Base-by-base conservation (phyloP, 164 flowering plant genomes). In the Aristolochia contorta region DNA sequence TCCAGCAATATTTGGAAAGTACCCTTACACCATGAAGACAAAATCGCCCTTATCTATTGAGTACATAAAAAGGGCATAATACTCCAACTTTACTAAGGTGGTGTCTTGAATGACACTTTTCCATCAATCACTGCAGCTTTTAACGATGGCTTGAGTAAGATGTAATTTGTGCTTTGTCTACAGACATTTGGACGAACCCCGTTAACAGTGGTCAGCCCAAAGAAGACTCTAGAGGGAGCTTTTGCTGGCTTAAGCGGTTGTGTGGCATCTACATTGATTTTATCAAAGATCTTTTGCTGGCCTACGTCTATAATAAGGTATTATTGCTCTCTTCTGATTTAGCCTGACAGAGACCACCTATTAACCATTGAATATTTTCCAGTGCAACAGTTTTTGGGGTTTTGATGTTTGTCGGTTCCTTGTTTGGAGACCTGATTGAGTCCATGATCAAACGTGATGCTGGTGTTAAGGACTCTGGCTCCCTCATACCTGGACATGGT, bases 401-500 rank as follows among this genome's bases (percentile, higher is more conserved):
- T 65, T 78, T 91, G 62, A 89, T 78, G 71, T 91, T 88, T 70
- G 60, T 87, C 56, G 99, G 99, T 25, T 91, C 99, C 49, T 80
- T 91, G 43, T 91, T 94, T 72, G 97, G 99, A 52, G 96, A 94
- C 73, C 96, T 91, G 19, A 79, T 82, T 16, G 97, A 94, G 66
- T 94, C 97, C 24, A 84, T 91, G 91, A 94, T 94, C 73, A 94
- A 94, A 67, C 91, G 96, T 63, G 97, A 94, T 77, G 99, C 97
- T 20, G 99, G 97, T 60, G 99, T 94, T 45, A 91, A 91, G 74
- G 99, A 94, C 65, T 94, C 96, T 53, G 97, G 97, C 3, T 79
- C 96, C 13, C 89, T 94, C 56, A 91, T 94, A 25, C 96, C 99
- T 60, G 96, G 99, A 53, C 96, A 94, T 79, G 97, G 97, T 90